These are phyloP conservation scores for Phaseolus coccineus DNA, from an alignment of 331 rosid species.

Conservation along the genomic window DNA sequence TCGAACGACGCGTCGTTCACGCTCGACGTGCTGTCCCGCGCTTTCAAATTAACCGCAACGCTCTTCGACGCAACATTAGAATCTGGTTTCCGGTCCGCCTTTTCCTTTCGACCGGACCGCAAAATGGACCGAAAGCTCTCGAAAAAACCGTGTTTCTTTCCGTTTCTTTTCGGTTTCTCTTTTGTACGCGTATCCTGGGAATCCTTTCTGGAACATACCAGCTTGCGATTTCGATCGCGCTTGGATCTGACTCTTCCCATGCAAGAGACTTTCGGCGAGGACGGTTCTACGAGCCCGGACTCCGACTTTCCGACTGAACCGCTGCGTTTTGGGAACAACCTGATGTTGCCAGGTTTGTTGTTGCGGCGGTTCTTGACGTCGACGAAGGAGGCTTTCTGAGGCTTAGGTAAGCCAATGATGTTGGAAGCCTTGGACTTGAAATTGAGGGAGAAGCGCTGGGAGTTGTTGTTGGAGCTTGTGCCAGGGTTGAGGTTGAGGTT, in stretches of 20 bases:
- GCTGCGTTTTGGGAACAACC: conserved; percentile 72
- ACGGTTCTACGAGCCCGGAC: conserved; percentile 69
- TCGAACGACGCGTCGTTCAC: conserved; percentile 50
- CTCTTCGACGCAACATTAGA: conserved; percentile 1
- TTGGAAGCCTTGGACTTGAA: conserved; percentile 79
- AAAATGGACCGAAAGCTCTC: conserved; percentile 66
- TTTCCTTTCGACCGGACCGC: conserved; percentile 55
- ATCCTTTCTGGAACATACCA: conserved; percentile 43
- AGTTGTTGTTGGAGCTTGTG: conserved; percentile 52
- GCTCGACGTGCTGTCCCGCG: conserved; percentile 45
- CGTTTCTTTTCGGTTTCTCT: conserved; percentile 49
- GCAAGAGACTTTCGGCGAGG: conserved; percentile 96
- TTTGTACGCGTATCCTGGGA: conserved; percentile 33
- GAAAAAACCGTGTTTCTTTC: conserved; percentile 70
- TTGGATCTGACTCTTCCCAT: conserved; percentile 91
- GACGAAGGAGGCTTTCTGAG: conserved; percentile 70
- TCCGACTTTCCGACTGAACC: conserved; percentile 71
- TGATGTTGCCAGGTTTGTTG: conserved; percentile 52
- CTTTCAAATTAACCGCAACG: not conserved
- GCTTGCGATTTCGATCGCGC: conserved; percentile 68
- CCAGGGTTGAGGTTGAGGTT: conserved; percentile 42
- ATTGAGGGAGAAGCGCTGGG: conserved; percentile 71
- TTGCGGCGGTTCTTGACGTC: conserved; percentile 70
- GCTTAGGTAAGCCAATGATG: conserved; percentile 83
- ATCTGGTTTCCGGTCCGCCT: conserved; percentile 34